A percentile compares a stretch with the other conserved stretches of the same genome.
phyloP scores from a whole-genome alignment of 2,329 filamentous ascomycete genomes.

The Sporothrix pseudoabietina region DNA sequence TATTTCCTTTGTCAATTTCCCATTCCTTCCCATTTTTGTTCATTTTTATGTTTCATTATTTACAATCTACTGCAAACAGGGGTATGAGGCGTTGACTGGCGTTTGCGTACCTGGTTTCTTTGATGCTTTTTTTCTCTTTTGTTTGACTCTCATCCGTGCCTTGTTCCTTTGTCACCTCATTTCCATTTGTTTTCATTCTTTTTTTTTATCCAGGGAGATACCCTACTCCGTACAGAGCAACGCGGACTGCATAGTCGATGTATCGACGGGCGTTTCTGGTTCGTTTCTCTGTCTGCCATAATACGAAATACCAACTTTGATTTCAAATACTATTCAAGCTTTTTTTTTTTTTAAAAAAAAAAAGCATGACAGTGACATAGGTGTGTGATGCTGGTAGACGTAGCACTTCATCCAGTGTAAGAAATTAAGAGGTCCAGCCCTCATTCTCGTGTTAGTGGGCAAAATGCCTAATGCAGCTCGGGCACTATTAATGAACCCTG shows the following conservation, averaged over 20 bases:
- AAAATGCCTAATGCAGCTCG: conserved; percentile 7
- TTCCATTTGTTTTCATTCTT: neutral
- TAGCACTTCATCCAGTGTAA: neutral
- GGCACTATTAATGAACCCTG: neutral
- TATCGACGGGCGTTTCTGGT: conserved; percentile 21
- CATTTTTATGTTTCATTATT: neutral
- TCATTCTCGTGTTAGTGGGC: neutral
- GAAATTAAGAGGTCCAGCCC: neutral
- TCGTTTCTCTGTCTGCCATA: neutral
- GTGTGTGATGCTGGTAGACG: neutral
- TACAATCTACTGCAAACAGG: neutral
- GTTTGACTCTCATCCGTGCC: conserved; percentile 15
- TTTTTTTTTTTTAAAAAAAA: no score
- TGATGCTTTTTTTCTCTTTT: neutral
- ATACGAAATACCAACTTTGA: neutral
- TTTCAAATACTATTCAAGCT: neutral
- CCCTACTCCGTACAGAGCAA: conserved; percentile 25
- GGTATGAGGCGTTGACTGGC: conserved; percentile 18
- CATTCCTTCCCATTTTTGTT: neutral
- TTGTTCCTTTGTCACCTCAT: neutral
- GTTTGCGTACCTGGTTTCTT: conserved; percentile 1
- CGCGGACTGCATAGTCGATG: conserved; percentile 16
- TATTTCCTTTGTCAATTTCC: conserved; percentile 10
- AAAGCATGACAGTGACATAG: neutral
- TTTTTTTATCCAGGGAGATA: conserved; percentile 18